phyloP scores from a whole-genome alignment of 345 rosid species.

The Streptanthus diversifolius region DNA sequence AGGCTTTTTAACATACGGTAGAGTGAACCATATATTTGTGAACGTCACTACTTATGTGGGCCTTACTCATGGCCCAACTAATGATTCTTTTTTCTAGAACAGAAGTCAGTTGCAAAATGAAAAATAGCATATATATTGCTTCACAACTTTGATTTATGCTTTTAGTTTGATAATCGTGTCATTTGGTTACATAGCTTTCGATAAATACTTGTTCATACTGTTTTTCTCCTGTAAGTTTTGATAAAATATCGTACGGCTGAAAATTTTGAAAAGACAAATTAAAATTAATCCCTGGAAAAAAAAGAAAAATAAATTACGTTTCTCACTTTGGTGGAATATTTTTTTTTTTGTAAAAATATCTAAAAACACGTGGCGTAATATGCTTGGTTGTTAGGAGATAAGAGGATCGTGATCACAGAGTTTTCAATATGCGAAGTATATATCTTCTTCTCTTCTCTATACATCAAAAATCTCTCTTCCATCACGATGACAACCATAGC shows the following conservation, averaged over 20 bases:
- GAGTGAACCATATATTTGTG: neutral
- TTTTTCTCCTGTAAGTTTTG: neutral
- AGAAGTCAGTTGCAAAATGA: neutral
- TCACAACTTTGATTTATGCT: neutral
- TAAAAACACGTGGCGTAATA: conserved; percentile 39
- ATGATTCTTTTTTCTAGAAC: neutral
- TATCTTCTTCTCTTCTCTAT: conserved; percentile 8
- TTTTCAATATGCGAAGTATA: conserved; percentile 9
- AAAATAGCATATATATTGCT: too few species aligned
- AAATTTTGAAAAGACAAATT: too few species aligned
- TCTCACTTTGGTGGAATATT: neutral
- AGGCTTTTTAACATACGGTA: neutral
- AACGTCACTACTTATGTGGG: neutral
- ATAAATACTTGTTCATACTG: neutral
- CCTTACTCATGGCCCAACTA: conserved; percentile 2
- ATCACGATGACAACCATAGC: conserved; percentile 53
- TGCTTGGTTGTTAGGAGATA: conserved; percentile 49
- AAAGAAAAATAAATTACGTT: neutral
- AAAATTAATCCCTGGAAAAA: neutral
- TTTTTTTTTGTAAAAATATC: neutral
- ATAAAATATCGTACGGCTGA: too few species aligned
- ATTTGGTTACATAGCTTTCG: neutral
- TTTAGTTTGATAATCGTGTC: neutral
- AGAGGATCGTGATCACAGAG: conserved; percentile 50
- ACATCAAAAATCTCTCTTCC: conserved; percentile 2